Evolutionary conservation across 495 filamentous ascomycete species (phyloP).

Genomic region (Daldinia loculata): DNA sequence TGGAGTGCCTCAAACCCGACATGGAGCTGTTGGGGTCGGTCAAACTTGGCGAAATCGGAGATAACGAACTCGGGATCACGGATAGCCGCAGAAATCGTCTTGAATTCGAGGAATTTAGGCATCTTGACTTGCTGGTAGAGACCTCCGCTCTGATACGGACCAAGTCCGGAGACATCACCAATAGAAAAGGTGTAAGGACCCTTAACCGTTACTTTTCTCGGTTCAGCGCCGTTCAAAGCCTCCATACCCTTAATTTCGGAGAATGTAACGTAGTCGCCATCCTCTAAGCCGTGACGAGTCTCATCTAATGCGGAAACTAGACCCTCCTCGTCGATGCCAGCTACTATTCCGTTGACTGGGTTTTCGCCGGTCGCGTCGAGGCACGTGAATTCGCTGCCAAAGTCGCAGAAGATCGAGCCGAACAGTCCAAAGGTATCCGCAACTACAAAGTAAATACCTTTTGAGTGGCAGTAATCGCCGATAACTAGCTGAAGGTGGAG

Average conservation of each 20-base stretch:
- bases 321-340: conserved; percentile 85
- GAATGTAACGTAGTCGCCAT: conserved; percentile 97
- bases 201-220: conserved; percentile 90
- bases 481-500: conserved; percentile 81
- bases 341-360: conserved; percentile 86
- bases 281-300: conserved; percentile 92
- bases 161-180: conserved; percentile 87
- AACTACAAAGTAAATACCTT: conserved; percentile 88
- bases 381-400: conserved; percentile 89
- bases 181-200: conserved; percentile 98
- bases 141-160: conserved; percentile 85
- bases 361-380: conserved; percentile 92
- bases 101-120: conserved; percentile 93
- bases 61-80: conserved; percentile 88
- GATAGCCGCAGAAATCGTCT: conserved; percentile 75
- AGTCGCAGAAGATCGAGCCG: conserved; percentile 96
- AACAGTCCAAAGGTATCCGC: conserved; percentile 93
- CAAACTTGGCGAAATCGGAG: conserved; percentile 97
- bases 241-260: conserved; percentile 95
- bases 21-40: conserved; percentile 90
- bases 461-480: conserved; percentile 90
- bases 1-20: conserved; percentile 93
- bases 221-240: conserved; percentile 78
- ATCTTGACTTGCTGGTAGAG: conserved; percentile 96
- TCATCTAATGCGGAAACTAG: conserved; percentile 95